Evolutionary conservation across 2,329 filamentous ascomycete species (phyloP).

Genomic region (Colletotrichum destructivum): DNA sequence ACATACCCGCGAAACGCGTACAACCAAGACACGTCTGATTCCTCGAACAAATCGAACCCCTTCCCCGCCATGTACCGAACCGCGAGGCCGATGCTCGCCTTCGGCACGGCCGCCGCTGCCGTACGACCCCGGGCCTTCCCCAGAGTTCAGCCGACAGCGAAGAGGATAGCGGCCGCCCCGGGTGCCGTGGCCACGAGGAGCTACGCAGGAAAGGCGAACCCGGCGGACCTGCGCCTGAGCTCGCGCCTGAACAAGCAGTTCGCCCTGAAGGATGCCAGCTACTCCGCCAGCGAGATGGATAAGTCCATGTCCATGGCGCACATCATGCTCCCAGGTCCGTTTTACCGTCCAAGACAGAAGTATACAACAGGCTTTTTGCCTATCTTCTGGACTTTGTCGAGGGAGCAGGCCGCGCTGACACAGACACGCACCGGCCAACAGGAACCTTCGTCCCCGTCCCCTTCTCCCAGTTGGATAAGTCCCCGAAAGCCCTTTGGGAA

Average conservation of each 20-base stretch:
- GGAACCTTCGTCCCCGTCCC: conserved; percentile 66
- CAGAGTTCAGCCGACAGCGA: conserved; percentile 7
- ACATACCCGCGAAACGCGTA: neutral
- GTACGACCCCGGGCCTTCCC: conserved; percentile 15
- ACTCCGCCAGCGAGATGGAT: conserved; percentile 20
- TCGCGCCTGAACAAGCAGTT: conserved; percentile 14
- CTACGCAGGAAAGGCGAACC: conserved; percentile 20
- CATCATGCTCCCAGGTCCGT: conserved; percentile 34
- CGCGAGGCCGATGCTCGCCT: conserved; percentile 37
- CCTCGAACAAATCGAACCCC: neutral
- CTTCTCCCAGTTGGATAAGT: conserved; percentile 52
- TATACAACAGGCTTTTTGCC: neutral
- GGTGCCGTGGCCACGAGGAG: conserved; percentile 8
- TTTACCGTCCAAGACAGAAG: neutral
- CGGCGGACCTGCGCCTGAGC: conserved; percentile 21
- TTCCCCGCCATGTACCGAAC: conserved; percentile 33
- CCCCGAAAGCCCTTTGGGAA: conserved; percentile 48
- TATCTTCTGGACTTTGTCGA: no score
- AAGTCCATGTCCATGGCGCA: conserved; percentile 12
- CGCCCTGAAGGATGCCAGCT: neutral
- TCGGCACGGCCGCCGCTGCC: conserved; percentile 7
- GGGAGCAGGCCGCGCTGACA: conserved; percentile 1
- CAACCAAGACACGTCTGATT: neutral
- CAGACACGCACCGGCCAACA: conserved; percentile 43
- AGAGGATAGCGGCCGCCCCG: conserved; percentile 28